Conservation (phyloP, 1,284 basidiomycete species). For the Meira nashicola region DNA sequence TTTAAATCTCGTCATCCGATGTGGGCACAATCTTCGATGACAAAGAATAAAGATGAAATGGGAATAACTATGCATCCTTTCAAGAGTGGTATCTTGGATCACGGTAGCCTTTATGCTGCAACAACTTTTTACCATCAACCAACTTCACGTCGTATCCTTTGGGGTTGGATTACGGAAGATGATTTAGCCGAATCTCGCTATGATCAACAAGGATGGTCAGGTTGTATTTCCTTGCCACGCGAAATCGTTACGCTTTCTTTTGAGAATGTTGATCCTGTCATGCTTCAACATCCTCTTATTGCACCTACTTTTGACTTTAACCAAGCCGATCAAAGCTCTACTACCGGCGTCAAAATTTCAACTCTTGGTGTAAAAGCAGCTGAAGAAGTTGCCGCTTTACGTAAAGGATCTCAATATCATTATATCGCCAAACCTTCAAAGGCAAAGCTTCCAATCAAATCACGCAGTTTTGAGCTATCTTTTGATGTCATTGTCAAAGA, state of each 20-base stretch:
- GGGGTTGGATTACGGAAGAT: slow-evolving; percentile 42
- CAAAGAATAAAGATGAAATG: neutral
- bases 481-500: neutral
- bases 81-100: slow-evolving; percentile 25
- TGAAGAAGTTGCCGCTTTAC: slow-evolving; percentile 1
- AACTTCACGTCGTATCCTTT: slow-evolving; percentile 27
- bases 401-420: neutral
- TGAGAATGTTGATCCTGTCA: neutral
- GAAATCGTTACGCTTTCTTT: slow-evolving; percentile 25
- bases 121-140: slow-evolving; percentile 28
- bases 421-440: neutral
- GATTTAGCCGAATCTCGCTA: slow-evolving; percentile 27
- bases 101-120: slow-evolving; percentile 37
- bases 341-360: neutral
- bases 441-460: neutral
- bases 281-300: neutral
- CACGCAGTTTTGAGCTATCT: neutral
- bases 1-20: slow-evolving; percentile 25
- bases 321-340: neutral
- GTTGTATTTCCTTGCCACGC: slow-evolving; percentile 30
- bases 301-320: slow-evolving; percentile 1
- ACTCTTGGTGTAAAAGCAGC: slow-evolving; percentile 3
- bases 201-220: slow-evolving; percentile 35
- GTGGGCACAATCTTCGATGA: slow-evolving; percentile 17
- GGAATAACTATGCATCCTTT: slow-evolving; percentile 16